These are phyloP conservation scores for Prosopis cineraria DNA, from an alignment of 306 rosid genomes.

Conservation along the genomic window DNA sequence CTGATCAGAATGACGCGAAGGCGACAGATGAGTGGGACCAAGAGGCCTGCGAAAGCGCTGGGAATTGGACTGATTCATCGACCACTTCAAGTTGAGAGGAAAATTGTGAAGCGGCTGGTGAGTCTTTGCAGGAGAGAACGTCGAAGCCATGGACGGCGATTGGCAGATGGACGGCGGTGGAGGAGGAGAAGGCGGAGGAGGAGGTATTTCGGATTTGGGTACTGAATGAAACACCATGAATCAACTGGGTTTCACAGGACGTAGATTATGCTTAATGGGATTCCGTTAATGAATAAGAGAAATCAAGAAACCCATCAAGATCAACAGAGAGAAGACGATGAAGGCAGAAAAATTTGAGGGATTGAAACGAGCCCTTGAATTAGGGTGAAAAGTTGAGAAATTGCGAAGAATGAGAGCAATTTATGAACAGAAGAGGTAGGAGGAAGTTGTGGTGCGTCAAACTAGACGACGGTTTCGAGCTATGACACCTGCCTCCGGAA, in stretches of 20 bases:
- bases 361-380: background rate
- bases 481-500: background rate
- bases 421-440: background rate
- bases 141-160: slow-evolving; percentile 30
- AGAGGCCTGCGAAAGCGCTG: background rate
- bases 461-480: background rate
- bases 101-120: slow-evolving; percentile 19
- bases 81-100: slow-evolving; percentile 38
- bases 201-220: slow-evolving; percentile 10
- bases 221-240: slow-evolving; percentile 32
- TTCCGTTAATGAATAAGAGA: background rate
- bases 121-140: slow-evolving; percentile 18
- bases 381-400: background rate
- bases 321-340: background rate
- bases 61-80: slow-evolving; percentile 2
- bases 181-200: background rate
- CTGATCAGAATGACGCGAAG: background rate
- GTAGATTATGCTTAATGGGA: background rate
- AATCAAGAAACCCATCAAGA: background rate
- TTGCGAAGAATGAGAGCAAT: background rate
- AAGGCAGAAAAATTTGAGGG: background rate
- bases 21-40: background rate
- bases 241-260: background rate
- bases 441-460: background rate
- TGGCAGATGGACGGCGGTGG: background rate